Evolutionary conservation across 2,329 filamentous ascomycete species (phyloP).

Genomic region (Aspergillus sp.): DNA sequence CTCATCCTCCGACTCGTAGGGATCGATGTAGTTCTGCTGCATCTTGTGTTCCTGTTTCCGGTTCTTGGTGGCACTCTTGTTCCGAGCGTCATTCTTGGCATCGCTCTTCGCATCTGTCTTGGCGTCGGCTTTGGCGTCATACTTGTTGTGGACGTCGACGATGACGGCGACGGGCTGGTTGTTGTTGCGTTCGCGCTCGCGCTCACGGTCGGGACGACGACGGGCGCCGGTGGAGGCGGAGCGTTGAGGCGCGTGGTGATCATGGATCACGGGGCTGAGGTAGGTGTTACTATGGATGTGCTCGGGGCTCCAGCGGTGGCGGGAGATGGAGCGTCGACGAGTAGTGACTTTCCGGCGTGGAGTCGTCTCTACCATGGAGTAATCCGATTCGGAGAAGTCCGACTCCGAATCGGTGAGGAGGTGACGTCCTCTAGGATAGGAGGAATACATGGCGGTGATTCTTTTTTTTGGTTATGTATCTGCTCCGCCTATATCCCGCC

Average conservation of each 20-base stretch:
- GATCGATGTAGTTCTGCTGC: constrained; percentile 18
- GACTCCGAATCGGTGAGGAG: constrained; percentile 30
- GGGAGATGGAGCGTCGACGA: constrained; percentile 37
- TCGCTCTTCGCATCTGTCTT: constrained; percentile 9
- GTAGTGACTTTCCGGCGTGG: constrained; percentile 24
- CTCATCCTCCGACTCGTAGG: constrained; percentile 33
- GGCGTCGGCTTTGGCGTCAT: constrained; percentile 8
- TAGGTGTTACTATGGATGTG: constrained; percentile 23
- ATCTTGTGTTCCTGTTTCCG: constrained; percentile 24
- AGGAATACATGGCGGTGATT: constrained; percentile 17
- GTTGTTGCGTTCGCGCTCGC: constrained; percentile 13
- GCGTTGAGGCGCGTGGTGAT: constrained; percentile 29
- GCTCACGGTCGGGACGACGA: constrained; percentile 20
- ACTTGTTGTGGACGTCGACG: constrained; percentile 31
- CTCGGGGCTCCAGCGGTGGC: constrained; percentile 29
- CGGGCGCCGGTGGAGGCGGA: constrained; percentile 40
- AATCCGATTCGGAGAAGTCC: constrained; percentile 39
- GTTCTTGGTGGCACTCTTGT: constrained; percentile 31
- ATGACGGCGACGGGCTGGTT: constrained; percentile 31
- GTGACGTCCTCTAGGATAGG: constrained; percentile 16
- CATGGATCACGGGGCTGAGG: constrained; percentile 29
- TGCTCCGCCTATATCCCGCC: too few relatives aligned
- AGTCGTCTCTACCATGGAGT: constrained; percentile 33
- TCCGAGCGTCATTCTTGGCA: constrained; percentile 31
- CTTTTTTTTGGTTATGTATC: neutral